Conservation (phyloP, 2,329 filamentous ascomycete species). For the Hirsutella minnesotensis region DNA sequence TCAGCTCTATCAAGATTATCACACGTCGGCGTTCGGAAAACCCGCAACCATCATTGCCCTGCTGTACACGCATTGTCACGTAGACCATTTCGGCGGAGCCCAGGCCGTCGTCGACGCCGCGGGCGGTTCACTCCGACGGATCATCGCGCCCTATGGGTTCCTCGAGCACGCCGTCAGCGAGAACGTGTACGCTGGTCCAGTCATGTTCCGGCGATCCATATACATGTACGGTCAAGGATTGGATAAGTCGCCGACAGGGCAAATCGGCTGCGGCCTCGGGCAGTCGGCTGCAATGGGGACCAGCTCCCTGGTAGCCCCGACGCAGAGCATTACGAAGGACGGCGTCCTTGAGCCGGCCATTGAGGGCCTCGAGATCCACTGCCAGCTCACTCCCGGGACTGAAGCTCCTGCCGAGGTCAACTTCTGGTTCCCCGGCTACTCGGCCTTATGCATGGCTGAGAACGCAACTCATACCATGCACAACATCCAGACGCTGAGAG, state of each 20-base stretch:
- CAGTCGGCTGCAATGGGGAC: constrained; percentile 18
- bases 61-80: constrained; percentile 29
- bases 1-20: constrained; percentile 18
- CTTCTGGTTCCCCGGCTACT: constrained; percentile 24
- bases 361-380: constrained; percentile 24
- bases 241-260: constrained; percentile 14
- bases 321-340: constrained; percentile 16
- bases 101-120: constrained; percentile 8
- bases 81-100: constrained; percentile 23
- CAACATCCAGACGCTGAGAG: constrained; percentile 28
- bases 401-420: constrained; percentile 31
- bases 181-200: constrained; percentile 24
- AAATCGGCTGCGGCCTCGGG: constrained; percentile 26
- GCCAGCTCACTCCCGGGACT: constrained; percentile 27
- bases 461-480: constrained; percentile 26
- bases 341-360: constrained; percentile 15
- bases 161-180: constrained; percentile 24
- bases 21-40: constrained; percentile 2
- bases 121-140: constrained; percentile 7
- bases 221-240: constrained; percentile 28
- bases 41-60: constrained; percentile 17
- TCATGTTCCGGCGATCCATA: constrained; percentile 23
- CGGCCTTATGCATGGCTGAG: constrained; percentile 25
- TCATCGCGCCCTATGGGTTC: constrained; percentile 25
- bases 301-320: constrained; percentile 22